Base-by-base conservation (phyloP, 1,284 basidiomycete species). In the Ceratobasidium sp. region DNA sequence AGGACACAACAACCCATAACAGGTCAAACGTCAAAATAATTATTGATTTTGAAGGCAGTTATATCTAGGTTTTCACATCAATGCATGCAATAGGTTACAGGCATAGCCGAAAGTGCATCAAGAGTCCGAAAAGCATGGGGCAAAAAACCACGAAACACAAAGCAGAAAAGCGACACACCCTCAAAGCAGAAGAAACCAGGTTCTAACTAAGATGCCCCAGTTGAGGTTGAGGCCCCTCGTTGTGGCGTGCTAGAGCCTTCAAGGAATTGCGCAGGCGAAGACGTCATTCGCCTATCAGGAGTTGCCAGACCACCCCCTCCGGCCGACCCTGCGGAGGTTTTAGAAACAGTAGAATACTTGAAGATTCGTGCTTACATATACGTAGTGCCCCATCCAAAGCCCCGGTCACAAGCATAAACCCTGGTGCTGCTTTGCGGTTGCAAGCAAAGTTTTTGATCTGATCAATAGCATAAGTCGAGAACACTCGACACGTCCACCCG, bases 381-480 rank as follows among this genome's bases (percentile, higher is more conserved):
- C 90, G 86, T 46, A 94, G 88, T 1, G 87, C 89, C 61, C 93
- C 93, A 80, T 94, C 93, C 81, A 94, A 92, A 77, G 89, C 90
- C 48, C 93, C 93, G 0, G 92, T 92, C 3, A 93, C 92, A 80
- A 94, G 91, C 92, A 93, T 93, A 86, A 91, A 93, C 0, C 90
- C 90, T 54, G 92, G 87, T 0, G 87, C 90, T 6, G 88, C 87
- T 1, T 88, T 88, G 79, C 88, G 89, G 82, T 93, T 94, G 91
- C 93, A 94, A 20, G 91, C 92, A 62, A 94, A 89, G 80, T 91
- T 93, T 13, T 93, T 94, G 75, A 94, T 69, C 89, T 86, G 20
- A 85, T 76, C 20, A 62, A 81, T 91, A 89, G 46, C 90, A 87
- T 48, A 26, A 88, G 89, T 78, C 92, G 92, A 3, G 1, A 92